Conservation (phyloP, 2,329 filamentous ascomycete genomes). For the Microdochium nivale region DNA sequence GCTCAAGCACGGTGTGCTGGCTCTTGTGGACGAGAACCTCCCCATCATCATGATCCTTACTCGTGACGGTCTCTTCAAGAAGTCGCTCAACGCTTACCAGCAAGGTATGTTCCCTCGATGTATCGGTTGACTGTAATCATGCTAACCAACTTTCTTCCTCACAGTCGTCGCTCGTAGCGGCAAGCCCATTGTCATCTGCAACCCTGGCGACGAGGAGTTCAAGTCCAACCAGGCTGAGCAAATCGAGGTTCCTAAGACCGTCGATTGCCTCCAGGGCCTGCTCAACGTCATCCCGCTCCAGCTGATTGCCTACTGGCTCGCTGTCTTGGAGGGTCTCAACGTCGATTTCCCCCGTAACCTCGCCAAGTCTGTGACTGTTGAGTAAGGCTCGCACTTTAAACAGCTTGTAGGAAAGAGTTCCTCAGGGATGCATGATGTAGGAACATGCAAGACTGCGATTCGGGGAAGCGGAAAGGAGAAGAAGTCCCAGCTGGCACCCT, state of each 20-base stretch:
- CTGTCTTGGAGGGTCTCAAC: constrained; percentile 90
- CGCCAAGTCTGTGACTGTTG: constrained; percentile 97
- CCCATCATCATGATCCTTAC: constrained; percentile 99
- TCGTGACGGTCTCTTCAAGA: constrained; percentile 90
- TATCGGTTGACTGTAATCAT: neutral
- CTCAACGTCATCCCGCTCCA: constrained; percentile 97
- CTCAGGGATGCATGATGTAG: too few species aligned
- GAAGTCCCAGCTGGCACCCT: neutral
- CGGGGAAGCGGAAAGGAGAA: neutral
- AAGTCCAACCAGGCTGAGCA: constrained; percentile 80
- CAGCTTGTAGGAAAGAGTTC: neutral
- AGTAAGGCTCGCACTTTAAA: constrained; percentile 48
- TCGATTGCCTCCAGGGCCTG: constrained; percentile 91
- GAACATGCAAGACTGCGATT: neutral
- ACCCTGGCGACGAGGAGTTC: constrained; percentile 83
- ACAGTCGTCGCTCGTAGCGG: constrained; percentile 88
- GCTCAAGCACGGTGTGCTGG: constrained; percentile 96
- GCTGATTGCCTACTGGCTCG: constrained; percentile 98
- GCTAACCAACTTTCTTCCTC: neutral
- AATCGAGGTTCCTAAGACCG: constrained; percentile 94
- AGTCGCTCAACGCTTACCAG: constrained; percentile 99
- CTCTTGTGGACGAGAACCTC: constrained; percentile 94
- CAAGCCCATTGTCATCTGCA: constrained; percentile 98
- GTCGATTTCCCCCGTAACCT: constrained; percentile 98
- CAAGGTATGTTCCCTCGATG: constrained; percentile 53